Evolutionary conservation across 192 early-diverging fungal species (phyloP), one percentile per base, ranked within the genome.

Genomic region (Gorgonomyces haynaldii): DNA sequence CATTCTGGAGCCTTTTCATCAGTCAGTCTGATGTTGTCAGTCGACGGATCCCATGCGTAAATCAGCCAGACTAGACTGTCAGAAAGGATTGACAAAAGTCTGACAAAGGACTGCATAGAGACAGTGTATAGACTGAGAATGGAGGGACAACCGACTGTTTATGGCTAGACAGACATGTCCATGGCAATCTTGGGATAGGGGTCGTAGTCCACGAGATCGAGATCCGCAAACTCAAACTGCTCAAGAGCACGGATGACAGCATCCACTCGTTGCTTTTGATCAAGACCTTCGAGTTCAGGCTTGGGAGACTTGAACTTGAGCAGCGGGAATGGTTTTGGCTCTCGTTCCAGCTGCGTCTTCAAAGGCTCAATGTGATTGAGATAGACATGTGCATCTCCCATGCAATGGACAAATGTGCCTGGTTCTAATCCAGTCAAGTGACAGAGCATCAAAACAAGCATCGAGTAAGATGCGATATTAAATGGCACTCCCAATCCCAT

Each of bases 361-460:
- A 98, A 67, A 1, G 89, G 85, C 12, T 92, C 83, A 0, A 89
- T 61, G 51, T 98, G 95, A 64, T 98, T 84, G 37, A 67, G 47
- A 61, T 98, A 98, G 0, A 98, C 80, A 61, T 98, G 95, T 2
- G 93, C 76, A 50, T 98, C 95, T 22, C 95, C 95, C 79, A 98
- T 83, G 12, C 81, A 83, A 52, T 96, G 88, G 17, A 93, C 78
- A 56, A 98, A 86, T 53, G 79, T 75, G 1, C 87, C 88, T 4
- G 89, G 84, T 29, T 76, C 63, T 24, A 86, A 57, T 3, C 84
- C 86, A 1, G 85, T 89, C 3, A 93, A 81, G 46, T 91, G 78
- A 0, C 92, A 91, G 46, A 98, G 75, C 64, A 98, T 73, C 37
- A 82, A 67, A 8, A 90, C 94, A 9, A 98, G 68, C 7, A 98